Evolutionary conservation across 1,139 yeast species (phyloP), one percentile per base, ranked within the genome.

Genomic region (Taphrina wiesneri): DNA sequence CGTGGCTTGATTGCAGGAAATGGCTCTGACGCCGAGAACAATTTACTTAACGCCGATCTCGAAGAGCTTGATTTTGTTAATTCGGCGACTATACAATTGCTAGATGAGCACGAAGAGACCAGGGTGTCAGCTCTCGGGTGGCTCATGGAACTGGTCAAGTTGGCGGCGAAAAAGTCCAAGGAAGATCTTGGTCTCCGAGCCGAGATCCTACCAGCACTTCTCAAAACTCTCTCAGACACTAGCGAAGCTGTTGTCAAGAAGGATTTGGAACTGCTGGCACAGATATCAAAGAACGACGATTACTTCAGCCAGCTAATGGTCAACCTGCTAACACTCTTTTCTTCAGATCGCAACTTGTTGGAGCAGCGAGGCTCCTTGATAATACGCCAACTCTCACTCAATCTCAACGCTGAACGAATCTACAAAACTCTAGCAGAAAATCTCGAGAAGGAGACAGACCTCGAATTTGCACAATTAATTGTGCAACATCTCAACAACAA

Each of bases 401-500:
- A 90, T 2, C 79, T 95, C 67, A 85, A 88, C 68, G 86, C 97
- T 0, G 97, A 90, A 72, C 81, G 93, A 68, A 88, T 93, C 13
- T 92, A 88, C 74, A 84, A 87, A 68, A 86, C 93, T 0, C 77
- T 92, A 47, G 91, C 98, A 0, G 87, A 86, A 63, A 92, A 90
- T 6, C 77, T 93, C 60, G 85, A 86, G 36, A 79, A 80, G 30
- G 83, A 81, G 36, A 85, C 85, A 63, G 90, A 88, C 73, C 77
- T 86, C 62, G 87, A 85, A 32, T 95, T 95, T 75, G 85, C 89
- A 21, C 59, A 54, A 25, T 39, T 25, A 19, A 60, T 60, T 82
- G 86, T 93, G 52, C 96, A 92, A 70, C 90, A 93, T 43, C 80
- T 93, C 73, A 91, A 90, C 75, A 91, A 89, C 71, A 93, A 90